Evolutionary conservation across 352 stramenopile species (phyloP), one percentile per base, ranked within the genome.

Genomic region (Phytophthora ohioensis): DNA sequence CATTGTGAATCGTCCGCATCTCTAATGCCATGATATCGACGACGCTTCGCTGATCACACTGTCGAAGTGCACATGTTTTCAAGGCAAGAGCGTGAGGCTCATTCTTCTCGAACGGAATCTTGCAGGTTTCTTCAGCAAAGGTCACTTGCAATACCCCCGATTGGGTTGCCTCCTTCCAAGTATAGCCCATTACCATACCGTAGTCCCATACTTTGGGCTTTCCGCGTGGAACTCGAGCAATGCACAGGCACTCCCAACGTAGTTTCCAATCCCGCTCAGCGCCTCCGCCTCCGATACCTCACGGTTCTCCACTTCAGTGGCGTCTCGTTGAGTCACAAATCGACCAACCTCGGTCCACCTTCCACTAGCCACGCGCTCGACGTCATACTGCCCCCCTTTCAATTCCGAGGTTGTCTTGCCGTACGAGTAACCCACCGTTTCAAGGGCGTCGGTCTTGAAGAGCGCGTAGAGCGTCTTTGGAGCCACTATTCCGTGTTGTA

Each of bases 161-260:
- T 7, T 62, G 51, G 3, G 49, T 36, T 2, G 8, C 1, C 2
- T 57, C 17, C 10, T 21, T 47, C 57, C 57, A 59, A 0, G 21
- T 27, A 31, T 64, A 64, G 27, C 57, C 65, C 0, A 73, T 45
- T 1, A 64, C 51, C 13, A 55, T 12, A 1, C 57, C 57, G 36
- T 68, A 68, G 11, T 73, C 64, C 55, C 56, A 68, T 9, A 67
- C 36, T n/a, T 60, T 73, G 0, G 65, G 51, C 7, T 47, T 36
- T 0, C 65, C 65, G 2, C 1, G 31, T 3, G 41, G 51, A 4
- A 73, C 57, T 17, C 57, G 47, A 12, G 57, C 48, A 0, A 67
- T 35, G 13, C 57, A 73, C 13, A 73, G 3, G 49, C 39, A 17
- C 51, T 59, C 2, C 49, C 43, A 3, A 67, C 36, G 13, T 73